A percentile compares a stretch with the other conserved stretches of the same genome.
Evolutionary conservation across 371 early-diverging fungal genomes (phyloP).

Genomic region (Mortierella sp.): DNA sequence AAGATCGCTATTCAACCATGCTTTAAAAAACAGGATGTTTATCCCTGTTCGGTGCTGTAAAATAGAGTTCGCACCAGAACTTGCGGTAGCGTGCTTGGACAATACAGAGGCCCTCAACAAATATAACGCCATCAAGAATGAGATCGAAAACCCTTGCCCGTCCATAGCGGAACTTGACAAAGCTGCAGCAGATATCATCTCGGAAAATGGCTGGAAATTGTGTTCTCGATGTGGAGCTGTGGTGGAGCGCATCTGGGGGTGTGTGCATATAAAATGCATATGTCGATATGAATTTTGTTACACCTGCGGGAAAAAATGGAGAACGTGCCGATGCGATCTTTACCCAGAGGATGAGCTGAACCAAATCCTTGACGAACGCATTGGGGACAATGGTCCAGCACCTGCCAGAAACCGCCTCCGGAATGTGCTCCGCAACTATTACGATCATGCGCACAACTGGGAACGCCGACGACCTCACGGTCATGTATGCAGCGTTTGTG

Average conservation of each 20-base stretch:
- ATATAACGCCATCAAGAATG: constrained; percentile 14
- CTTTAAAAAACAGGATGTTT: constrained; percentile 17
- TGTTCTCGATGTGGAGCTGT: constrained; percentile 35
- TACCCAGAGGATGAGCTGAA: constrained; percentile 29
- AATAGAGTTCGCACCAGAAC: neutral
- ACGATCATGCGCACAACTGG: constrained; percentile 29
- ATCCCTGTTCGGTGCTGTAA: constrained; percentile 40
- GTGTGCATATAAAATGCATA: constrained; percentile 35
- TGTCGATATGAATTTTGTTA: constrained; percentile 39
- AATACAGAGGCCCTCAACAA: neutral
- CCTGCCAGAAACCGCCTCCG: constrained; percentile 23
- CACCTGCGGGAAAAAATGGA: constrained; percentile 21
- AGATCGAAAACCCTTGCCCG: constrained; percentile 29
- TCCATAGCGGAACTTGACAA: constrained; percentile 12
- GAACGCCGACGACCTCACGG: neutral
- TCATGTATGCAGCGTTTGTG: constrained; percentile 14
- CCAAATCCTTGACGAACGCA: constrained; percentile 31
- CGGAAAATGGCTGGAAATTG: constrained; percentile 30
- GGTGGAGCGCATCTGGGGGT: constrained; percentile 24
- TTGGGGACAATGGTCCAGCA: constrained; percentile 18
- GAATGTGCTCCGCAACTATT: constrained; percentile 34
- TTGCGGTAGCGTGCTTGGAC: constrained; percentile 17
- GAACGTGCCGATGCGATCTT: constrained; percentile 26
- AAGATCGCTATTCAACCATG: constrained; percentile 17
- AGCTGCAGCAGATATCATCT: constrained; percentile 16